A percentile compares a stretch with the other conserved stretches of the same genome.
These are phyloP conservation scores for Pseudogymnoascus sp. DNA, from an alignment of 2,329 filamentous ascomycete genomes.

Conservation along the genomic window DNA sequence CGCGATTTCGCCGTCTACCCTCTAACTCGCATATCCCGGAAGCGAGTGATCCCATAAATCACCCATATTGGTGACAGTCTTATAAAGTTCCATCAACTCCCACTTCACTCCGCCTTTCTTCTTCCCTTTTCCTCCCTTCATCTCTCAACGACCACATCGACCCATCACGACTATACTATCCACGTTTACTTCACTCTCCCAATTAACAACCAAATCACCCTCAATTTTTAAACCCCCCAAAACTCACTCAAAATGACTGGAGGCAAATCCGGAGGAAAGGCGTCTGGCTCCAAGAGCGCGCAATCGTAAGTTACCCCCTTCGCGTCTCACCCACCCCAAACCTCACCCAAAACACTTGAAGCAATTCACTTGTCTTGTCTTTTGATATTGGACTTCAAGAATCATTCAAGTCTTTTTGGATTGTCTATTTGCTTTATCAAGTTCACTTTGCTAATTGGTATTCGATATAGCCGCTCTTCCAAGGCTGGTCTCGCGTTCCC, in stretches of 20 bases:
- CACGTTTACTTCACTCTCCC: conserved; percentile 20
- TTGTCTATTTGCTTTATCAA: conserved; percentile 22
- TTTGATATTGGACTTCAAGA: conserved; percentile 15
- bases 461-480: conserved; percentile 71
- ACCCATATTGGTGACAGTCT: conserved; percentile 10
- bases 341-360: neutral
- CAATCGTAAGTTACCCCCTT: conserved; percentile 77
- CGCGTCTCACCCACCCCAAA: conserved; percentile 9
- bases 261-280: conserved; percentile 99
- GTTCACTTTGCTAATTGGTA: conserved; percentile 33
- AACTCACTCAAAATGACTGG: conserved; percentile 87
- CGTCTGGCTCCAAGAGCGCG: conserved; percentile 96
- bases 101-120: conserved; percentile 21
- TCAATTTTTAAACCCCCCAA: conserved; percentile 29
- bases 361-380: conserved; percentile 38
- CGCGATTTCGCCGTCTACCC: conserved; percentile 16
- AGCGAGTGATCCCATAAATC: conserved; percentile 14
- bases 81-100: conserved; percentile 15
- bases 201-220: conserved; percentile 23
- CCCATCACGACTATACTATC: conserved; percentile 17
- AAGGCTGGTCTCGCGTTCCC: conserved; percentile 99
- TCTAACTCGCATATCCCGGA: conserved; percentile 1
- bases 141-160: conserved; percentile 11
- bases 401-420: conserved; percentile 17
- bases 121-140: conserved; percentile 22